phyloP scores from a whole-genome alignment of 2,329 filamentous ascomycete genomes.

The Macroventuria anomochaeta region DNA sequence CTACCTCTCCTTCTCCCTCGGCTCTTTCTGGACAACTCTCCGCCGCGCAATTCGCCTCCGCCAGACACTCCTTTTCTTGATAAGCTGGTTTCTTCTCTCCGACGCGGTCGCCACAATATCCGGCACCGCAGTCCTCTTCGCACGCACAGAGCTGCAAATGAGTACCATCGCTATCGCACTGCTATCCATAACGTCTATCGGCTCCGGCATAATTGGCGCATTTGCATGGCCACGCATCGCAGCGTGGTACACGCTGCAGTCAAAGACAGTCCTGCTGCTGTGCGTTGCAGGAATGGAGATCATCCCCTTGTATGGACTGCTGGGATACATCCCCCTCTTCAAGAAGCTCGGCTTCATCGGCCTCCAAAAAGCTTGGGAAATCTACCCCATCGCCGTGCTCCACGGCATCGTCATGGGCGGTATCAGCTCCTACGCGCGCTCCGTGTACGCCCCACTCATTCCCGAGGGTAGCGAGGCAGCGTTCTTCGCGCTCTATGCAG shows the following conservation, averaged over 20 bases:
- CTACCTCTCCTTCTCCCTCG: conserved; percentile 83
- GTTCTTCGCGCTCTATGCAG: conserved; percentile 92
- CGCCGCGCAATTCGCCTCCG: conserved; percentile 71
- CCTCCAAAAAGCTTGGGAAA: conserved; percentile 87
- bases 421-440: conserved; percentile 85
- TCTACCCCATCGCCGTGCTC: conserved; percentile 84
- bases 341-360: conserved; percentile 75
- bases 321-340: conserved; percentile 82
- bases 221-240: conserved; percentile 86
- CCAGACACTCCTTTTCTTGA: conserved; percentile 77
- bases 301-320: conserved; percentile 85
- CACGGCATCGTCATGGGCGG: conserved; percentile 92
- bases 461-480: conserved; percentile 90
- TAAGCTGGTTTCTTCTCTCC: conserved; percentile 89
- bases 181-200: conserved; percentile 89
- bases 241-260: conserved; percentile 67
- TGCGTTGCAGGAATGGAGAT: conserved; percentile 87
- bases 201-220: conserved; percentile 81
- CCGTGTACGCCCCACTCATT: conserved; percentile 87
- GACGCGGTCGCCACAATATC: conserved; percentile 93
- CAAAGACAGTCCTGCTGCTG: conserved; percentile 82
- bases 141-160: conserved; percentile 90
- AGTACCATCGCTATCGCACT: conserved; percentile 81
- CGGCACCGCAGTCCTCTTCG: conserved; percentile 91
- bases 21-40: conserved; percentile 78